Base-by-base conservation (phyloP, 306 rosid species). In the Quercus suber region DNA sequence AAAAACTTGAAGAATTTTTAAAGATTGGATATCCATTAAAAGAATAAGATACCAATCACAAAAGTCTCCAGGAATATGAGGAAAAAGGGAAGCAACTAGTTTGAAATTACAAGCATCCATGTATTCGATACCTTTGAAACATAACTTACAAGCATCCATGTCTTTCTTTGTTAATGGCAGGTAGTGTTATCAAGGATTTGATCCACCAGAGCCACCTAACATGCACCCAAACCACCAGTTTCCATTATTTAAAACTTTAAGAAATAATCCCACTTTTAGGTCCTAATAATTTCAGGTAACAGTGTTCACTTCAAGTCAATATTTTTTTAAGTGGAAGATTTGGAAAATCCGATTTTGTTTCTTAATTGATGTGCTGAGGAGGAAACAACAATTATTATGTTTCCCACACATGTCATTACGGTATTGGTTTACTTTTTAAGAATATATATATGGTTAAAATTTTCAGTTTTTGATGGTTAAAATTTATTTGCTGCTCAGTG, bases 361-460 rank as follows among this genome's bases (percentile, higher is more conserved):
- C 76, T 75, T 69, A 59, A 79, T 74, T 81, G 77, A 81, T 59
- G 23, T 52, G 80, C 51, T 71, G 60, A 35, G 45, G 45, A 80
- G 76, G 84, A 71, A 79, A 79, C 79, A 81, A 76, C 76, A 82
- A 87, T 87, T 80, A 84, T 84, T 28, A 21, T 82, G 92, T 75
- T 73, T 30, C 20, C 84, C 85, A 59, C 31, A 59, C 17, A n/a
- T 59, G 65, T 23, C 65, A 56, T 33, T 60, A 73, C 28, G 49
- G 20, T 30, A 59, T 27, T 63, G 57, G 83, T 19, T 55, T 72
- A 57, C 76, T 27, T 41, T 43, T 25, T 8, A 45, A 57, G 10
- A 56, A 56, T 6, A 21, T 19, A 10, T 19, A 21, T 23, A 59
- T 23, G 31, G 33, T 59, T 8, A 59, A 59, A 59, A n/a, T 59